phyloP scores from a whole-genome alignment of 352 stramenopile genomes.

The Phytophthora pseudosyringae region DNA sequence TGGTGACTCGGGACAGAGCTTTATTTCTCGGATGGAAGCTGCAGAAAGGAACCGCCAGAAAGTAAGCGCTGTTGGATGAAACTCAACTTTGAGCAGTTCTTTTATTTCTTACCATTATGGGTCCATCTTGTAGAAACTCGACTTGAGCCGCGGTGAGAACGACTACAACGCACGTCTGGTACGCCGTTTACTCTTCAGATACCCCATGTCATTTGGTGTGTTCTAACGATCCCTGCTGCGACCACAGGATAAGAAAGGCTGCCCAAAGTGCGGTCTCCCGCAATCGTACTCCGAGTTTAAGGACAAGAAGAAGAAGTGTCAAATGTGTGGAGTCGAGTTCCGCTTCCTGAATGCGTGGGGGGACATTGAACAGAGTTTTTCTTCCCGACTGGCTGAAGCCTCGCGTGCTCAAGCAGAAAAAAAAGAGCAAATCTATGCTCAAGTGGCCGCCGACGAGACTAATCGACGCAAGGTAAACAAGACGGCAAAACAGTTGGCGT shows the following conservation, averaged over 20 bases:
- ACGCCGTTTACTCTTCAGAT: conserved; percentile 2
- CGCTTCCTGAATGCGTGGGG: conserved; percentile 77
- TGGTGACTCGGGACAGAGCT: conserved; percentile 37
- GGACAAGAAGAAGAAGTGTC: conserved; percentile 89
- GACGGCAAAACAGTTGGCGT: conserved; percentile 66
- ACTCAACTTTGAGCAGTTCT: neutral
- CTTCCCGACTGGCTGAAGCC: conserved; percentile 58
- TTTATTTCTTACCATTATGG: conserved; percentile 7
- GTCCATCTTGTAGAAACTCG: conserved; percentile 57
- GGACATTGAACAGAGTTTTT: conserved; percentile 71
- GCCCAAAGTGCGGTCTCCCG: conserved; percentile 64
- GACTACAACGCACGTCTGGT: conserved; percentile 73
- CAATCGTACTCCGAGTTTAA: conserved; percentile 87
- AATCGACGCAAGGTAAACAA: conserved; percentile 45
- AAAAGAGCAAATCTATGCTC: conserved; percentile 56
- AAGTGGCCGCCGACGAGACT: conserved; percentile 50
- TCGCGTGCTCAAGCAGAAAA: conserved; percentile 48
- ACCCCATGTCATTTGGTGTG: neutral
- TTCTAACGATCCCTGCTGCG: neutral
- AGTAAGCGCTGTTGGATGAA: conserved; percentile 33
- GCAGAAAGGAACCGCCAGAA: conserved; percentile 81
- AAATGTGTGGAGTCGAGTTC: conserved; percentile 81
- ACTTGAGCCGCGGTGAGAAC: conserved; percentile 75
- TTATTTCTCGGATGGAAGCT: conserved; percentile 82
- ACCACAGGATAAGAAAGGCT: conserved; percentile 81